A percentile compares a stretch with the other conserved stretches of the same genome.
phyloP scores from a whole-genome alignment of 1,139 yeast genomes.

The Scheffersomyces insectosa region DNA sequence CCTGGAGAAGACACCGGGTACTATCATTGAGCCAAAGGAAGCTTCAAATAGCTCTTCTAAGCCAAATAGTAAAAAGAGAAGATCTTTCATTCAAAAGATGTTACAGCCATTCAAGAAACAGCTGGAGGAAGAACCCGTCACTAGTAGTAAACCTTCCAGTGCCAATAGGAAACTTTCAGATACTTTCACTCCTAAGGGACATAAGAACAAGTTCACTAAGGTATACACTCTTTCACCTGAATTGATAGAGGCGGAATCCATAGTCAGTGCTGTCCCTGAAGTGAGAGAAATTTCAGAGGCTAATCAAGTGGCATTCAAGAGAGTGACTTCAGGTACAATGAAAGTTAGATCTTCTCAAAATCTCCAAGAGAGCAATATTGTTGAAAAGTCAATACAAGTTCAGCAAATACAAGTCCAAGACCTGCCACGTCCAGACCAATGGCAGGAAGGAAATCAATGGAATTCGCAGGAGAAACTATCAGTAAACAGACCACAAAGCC shows the following conservation, averaged over 20 bases:
- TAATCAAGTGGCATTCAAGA: no score
- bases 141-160: background rate
- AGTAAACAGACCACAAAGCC: no score
- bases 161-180: slow-evolving; percentile 13
- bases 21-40: no score
- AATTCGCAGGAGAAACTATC: no score
- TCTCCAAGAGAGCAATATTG: no score
- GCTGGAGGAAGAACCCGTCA: background rate
- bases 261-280: background rate
- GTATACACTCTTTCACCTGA: slow-evolving; percentile 18
- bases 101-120: slow-evolving; percentile 16
- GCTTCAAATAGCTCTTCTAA: background rate
- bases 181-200: slow-evolving; percentile 23
- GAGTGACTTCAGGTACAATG: no score
- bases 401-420: no score
- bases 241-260: slow-evolving; percentile 4
- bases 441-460: no score
- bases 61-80: slow-evolving; percentile 7
- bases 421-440: no score
- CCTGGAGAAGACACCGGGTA: background rate
- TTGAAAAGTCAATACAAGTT: no score
- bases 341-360: no score
- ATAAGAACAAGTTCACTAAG: slow-evolving; percentile 13
- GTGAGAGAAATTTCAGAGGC: no score
- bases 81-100: slow-evolving; percentile 21